Conservation (phyloP, 2,329 filamentous ascomycete species). For the Talaromyces sp. region DNA sequence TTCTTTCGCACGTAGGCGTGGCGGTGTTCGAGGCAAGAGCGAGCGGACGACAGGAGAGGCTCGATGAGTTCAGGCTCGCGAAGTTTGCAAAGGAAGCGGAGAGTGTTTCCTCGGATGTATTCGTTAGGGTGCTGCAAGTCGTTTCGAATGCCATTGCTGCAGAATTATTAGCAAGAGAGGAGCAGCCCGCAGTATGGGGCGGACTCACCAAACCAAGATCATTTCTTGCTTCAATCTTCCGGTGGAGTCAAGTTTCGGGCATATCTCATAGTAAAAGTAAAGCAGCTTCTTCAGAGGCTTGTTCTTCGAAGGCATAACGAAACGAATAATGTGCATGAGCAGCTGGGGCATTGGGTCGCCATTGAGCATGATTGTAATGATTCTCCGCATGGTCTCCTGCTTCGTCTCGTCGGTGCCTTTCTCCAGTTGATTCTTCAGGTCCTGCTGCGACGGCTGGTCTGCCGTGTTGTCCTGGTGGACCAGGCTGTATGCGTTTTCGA, state of each 20-base stretch:
- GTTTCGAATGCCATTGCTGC: conserved; percentile 93
- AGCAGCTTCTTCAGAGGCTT: conserved; percentile 96
- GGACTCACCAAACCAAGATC: conserved; percentile 88
- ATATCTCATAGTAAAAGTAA: conserved; percentile 99
- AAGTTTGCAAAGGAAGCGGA: conserved; percentile 95
- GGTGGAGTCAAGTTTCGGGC: conserved; percentile 84
- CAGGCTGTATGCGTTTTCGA: conserved; percentile 92
- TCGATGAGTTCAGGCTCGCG: conserved; percentile 94
- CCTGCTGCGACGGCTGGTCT: conserved; percentile 83
- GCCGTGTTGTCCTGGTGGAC: conserved; percentile 97
- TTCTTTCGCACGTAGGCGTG: conserved; percentile 99
- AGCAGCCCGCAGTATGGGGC: background rate
- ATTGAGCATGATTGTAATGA: conserved; percentile 96
- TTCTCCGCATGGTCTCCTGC: conserved; percentile 92
- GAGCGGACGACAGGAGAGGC: conserved; percentile 85
- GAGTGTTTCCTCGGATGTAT: conserved; percentile 96
- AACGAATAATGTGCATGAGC: conserved; percentile 99
- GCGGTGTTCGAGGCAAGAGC: conserved; percentile 88
- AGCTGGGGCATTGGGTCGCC: conserved; percentile 92
- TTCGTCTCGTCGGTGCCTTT: conserved; percentile 91
- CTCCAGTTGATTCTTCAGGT: conserved; percentile 88
- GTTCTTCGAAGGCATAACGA: conserved; percentile 97
- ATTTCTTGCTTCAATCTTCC: conserved; percentile 99
- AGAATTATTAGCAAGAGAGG: conserved; percentile 52
- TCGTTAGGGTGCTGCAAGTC: conserved; percentile 97